Evolutionary conservation across 2,329 filamentous ascomycete species (phyloP).

Genomic region (Colletotrichum caudatum): DNA sequence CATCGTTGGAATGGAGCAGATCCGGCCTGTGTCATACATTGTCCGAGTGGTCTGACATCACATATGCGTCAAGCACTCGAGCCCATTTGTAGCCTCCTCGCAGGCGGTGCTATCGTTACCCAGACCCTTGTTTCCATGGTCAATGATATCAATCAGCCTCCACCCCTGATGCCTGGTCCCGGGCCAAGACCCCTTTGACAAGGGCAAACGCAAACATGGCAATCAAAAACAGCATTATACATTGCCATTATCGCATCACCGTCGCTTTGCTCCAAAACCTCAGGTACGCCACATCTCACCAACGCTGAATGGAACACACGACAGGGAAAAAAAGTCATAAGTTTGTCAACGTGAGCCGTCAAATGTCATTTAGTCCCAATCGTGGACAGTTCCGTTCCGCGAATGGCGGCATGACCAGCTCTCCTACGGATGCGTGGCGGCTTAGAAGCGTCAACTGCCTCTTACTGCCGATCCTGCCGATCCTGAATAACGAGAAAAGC

Average conservation of each 20-base stretch:
- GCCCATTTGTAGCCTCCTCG: background rate
- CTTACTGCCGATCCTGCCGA: constrained; percentile 24
- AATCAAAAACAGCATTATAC: background rate
- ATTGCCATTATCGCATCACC: background rate
- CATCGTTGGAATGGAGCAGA: background rate
- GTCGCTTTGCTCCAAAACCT: background rate
- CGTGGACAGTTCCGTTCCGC: constrained; percentile 13
- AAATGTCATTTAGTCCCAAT: constrained; percentile 31
- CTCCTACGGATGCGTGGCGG: constrained; percentile 16
- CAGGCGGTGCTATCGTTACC: background rate
- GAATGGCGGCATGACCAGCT: constrained; percentile 20
- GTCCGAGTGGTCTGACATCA: constrained; percentile 2
- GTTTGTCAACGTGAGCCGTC: constrained; percentile 34
- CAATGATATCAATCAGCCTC: background rate
- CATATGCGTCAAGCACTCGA: background rate
- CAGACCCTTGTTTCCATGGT: constrained; percentile 1
- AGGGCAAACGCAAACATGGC: background rate
- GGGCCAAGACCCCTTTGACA: constrained; percentile 4
- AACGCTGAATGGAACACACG: too few relatives aligned
- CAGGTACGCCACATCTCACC: background rate
- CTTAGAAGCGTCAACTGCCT: constrained; percentile 18
- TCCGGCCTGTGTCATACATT: background rate
- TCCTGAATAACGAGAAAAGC: constrained; percentile 30
- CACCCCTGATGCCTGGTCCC: constrained; percentile 7
- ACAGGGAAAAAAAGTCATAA: background rate